phyloP scores from a whole-genome alignment of 2,329 filamentous ascomycete genomes.

The Aureobasidium sp. region DNA sequence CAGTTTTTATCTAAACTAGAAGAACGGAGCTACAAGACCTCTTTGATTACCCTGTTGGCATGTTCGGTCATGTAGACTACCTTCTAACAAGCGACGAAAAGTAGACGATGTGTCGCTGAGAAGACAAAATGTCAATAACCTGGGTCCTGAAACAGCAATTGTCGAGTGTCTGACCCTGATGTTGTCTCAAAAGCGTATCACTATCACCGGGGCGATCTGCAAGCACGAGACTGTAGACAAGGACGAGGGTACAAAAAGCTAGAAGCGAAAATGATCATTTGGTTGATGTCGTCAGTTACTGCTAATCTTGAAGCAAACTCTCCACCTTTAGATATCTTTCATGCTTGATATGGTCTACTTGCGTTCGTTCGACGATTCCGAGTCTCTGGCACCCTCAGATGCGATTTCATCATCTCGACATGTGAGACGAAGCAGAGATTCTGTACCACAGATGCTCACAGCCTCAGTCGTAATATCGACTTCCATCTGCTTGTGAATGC shows the following conservation, averaged over 20 bases:
- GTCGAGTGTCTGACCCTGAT: not conserved
- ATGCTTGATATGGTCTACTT: not conserved
- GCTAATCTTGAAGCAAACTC: not conserved
- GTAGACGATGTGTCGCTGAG: not conserved
- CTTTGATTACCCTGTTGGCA: not conserved
- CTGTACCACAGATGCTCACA: slow-evolving; percentile 10
- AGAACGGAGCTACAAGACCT: not conserved
- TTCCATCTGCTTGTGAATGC: slow-evolving; percentile 16
- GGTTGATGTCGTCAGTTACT: not conserved
- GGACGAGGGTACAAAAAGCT: not conserved
- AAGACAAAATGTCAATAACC: not conserved
- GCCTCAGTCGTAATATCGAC: slow-evolving; percentile 13
- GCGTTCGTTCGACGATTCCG: not conserved
- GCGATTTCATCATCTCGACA: not conserved
- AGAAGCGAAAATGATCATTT: not conserved
- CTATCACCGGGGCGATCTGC: not conserved
- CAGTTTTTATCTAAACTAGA: not conserved
- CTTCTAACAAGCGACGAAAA: not conserved
- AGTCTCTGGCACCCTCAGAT: not conserved
- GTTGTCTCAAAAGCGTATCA: not conserved
- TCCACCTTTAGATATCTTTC: not conserved
- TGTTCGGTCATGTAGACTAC: not conserved
- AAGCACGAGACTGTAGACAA: not conserved
- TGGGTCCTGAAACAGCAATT: not conserved
- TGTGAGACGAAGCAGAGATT: slow-evolving; percentile 6